phyloP scores from a whole-genome alignment of 345 rosid species.

The Trapa incisa region DNA sequence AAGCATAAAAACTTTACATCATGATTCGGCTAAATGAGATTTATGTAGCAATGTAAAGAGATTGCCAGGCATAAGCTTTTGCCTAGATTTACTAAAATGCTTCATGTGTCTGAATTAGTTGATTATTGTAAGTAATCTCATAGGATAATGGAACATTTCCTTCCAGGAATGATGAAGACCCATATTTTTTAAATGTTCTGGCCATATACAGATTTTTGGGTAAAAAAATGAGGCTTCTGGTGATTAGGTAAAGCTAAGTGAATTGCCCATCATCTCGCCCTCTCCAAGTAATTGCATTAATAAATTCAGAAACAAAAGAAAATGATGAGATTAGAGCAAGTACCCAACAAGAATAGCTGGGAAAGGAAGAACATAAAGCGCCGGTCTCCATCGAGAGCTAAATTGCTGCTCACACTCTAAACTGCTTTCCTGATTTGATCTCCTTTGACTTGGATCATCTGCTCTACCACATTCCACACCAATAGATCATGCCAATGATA shows the following conservation, averaged over 20 bases:
- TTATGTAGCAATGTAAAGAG: neutral
- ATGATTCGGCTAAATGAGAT: neutral
- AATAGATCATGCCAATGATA: conserved; percentile 21
- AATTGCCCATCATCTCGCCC: neutral
- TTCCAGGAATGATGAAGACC: neutral
- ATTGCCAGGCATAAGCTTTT: neutral
- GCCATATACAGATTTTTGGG: neutral
- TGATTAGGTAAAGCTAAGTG: neutral
- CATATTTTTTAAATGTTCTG: neutral
- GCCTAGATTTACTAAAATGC: neutral
- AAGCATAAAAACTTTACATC: neutral
- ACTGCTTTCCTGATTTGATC: conserved; percentile 49
- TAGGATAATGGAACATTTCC: neutral
- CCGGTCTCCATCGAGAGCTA: conserved; percentile 41
- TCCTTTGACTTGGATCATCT: conserved; percentile 63
- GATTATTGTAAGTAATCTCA: neutral
- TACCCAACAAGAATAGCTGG: conserved; percentile 98
- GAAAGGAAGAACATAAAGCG: conserved; percentile 75
- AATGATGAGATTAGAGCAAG: conserved; percentile 4
- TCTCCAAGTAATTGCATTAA: neutral
- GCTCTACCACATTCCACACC: conserved; percentile 49
- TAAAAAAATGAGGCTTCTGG: neutral
- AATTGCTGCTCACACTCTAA: conserved; percentile 54
- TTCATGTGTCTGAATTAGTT: neutral
- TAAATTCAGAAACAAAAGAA: neutral